Percentiles rank a stretch among this genome's conserved stretches.
Evolutionary conservation across 1,284 basidiomycete genomes (phyloP).

Genomic region (Cutaneotrichosporon sp.): DNA sequence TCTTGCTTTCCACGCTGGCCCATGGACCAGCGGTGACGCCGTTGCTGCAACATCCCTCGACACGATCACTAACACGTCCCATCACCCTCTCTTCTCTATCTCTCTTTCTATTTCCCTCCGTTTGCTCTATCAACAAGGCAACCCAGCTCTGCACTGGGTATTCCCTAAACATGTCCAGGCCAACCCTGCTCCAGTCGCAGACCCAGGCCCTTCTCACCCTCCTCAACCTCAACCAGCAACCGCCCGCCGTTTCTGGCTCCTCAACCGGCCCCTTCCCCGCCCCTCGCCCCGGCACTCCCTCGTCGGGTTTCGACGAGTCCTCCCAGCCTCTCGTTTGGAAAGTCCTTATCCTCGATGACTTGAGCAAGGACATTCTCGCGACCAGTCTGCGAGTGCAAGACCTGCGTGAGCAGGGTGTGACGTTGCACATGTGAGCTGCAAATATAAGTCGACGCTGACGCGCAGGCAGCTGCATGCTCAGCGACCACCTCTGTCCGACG

Average conservation of each 20-base stretch:
- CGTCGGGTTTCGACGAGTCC: constrained; percentile 39
- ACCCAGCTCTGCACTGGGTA: neutral
- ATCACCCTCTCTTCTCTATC: neutral
- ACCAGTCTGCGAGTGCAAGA: constrained; percentile 95
- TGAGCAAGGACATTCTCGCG: constrained; percentile 93
- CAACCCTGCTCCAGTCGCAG: constrained; percentile 55
- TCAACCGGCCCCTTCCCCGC: constrained; percentile 33
- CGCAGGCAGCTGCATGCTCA: constrained; percentile 83
- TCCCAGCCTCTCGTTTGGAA: constrained; percentile 88
- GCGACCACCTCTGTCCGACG: constrained; percentile 86
- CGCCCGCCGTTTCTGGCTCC: constrained; percentile 14
- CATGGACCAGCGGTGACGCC: neutral
- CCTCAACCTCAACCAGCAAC: constrained; percentile 56
- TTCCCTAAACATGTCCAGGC: constrained; percentile 36
- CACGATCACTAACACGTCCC: neutral
- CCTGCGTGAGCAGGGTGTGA: constrained; percentile 92
- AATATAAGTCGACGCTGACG: neutral
- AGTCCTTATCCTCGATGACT: constrained; percentile 89
- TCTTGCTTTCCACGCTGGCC: constrained; percentile 2
- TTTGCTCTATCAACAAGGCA: neutral
- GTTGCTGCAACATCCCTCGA: neutral
- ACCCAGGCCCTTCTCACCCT: constrained; percentile 55
- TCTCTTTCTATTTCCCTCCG: neutral
- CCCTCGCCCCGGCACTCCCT: constrained; percentile 38
- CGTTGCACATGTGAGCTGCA: constrained; percentile 83